These are phyloP conservation scores for Lodderomyces orthopsilosis DNA, from an alignment of 1,139 yeast species.

Conservation along the genomic window DNA sequence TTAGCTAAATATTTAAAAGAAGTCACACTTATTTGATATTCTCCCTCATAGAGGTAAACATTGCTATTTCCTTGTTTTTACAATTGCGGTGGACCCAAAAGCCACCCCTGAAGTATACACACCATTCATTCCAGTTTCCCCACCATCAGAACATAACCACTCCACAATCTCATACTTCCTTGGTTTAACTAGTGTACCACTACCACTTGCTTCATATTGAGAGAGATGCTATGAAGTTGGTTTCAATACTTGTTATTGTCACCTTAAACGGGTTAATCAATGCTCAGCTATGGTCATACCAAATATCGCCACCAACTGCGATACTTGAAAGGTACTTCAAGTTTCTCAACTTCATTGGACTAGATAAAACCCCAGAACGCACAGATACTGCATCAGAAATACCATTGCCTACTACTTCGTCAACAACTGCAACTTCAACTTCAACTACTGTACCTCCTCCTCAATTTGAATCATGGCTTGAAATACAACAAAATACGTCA, in stretches of 20 bases:
- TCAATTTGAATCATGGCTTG: constrained; percentile 56
- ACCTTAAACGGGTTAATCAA: neutral
- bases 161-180: neutral
- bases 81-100: too few relatives aligned
- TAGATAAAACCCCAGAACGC: too few relatives aligned
- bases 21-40: too few relatives aligned
- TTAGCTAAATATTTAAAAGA: neutral
- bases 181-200: neutral
- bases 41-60: too few relatives aligned
- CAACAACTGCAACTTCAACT: neutral
- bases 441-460: neutral
- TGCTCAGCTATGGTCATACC: neutral
- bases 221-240: neutral
- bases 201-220: neutral
- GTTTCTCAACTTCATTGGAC: neutral
- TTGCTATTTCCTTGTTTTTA: too few relatives aligned
- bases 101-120: too few relatives aligned
- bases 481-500: constrained; percentile 46
- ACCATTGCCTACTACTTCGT: neutral
- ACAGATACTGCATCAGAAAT: neutral
- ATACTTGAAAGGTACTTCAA: neutral
- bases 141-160: neutral
- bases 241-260: neutral
- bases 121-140: too few relatives aligned
- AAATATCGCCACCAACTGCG: neutral